A percentile compares a stretch with the other conserved stretches of the same genome.
These are phyloP conservation scores for Chlorella variabilis DNA, from an alignment of 163 green algal species.

Conservation along the genomic window DNA sequence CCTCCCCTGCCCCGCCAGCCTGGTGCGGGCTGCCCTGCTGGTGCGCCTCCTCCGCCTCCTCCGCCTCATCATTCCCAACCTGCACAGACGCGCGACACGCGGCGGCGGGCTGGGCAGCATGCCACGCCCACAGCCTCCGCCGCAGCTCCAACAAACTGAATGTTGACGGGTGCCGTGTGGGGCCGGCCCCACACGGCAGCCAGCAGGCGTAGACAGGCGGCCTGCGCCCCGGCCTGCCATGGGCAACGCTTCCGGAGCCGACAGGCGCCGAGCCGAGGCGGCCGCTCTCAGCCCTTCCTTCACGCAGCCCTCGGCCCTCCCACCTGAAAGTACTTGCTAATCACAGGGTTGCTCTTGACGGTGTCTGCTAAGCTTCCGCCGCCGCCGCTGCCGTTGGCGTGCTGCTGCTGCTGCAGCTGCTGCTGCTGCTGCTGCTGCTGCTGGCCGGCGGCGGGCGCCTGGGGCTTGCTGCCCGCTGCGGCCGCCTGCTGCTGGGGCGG, in stretches of 20 bases:
- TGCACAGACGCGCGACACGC: not conserved
- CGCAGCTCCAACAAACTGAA: too few species aligned
- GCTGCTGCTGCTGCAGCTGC: not conserved
- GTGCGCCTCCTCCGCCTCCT: slow-evolving; percentile 43
- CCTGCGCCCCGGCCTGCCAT: too few species aligned
- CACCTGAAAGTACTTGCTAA: slow-evolving; percentile 68
- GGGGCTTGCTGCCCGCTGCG: not conserved
- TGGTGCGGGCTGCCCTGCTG: slow-evolving; percentile 24
- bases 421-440: slow-evolving; percentile 20
- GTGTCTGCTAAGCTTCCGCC: slow-evolving; percentile 13
- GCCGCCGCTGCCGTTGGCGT: not conserved
- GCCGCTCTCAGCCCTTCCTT: too few species aligned
- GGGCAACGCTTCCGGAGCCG: too few species aligned
- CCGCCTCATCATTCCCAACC: slow-evolving; percentile 54
- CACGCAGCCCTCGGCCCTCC: too few species aligned
- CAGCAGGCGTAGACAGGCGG: not conserved
- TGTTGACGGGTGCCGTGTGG: too few species aligned
- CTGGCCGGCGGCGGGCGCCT: not conserved
- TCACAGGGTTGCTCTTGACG: slow-evolving; percentile 46
- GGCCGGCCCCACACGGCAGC: not conserved
- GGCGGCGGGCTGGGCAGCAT: not conserved
- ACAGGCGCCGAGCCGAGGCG: too few species aligned
- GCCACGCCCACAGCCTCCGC: too few species aligned
- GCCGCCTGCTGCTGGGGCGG: slow-evolving; percentile 10
- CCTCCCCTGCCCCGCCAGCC: slow-evolving; percentile 28